Base-by-base conservation (phyloP, 2,329 filamentous ascomycete genomes). In the Plectosphaerella cucumerina region DNA sequence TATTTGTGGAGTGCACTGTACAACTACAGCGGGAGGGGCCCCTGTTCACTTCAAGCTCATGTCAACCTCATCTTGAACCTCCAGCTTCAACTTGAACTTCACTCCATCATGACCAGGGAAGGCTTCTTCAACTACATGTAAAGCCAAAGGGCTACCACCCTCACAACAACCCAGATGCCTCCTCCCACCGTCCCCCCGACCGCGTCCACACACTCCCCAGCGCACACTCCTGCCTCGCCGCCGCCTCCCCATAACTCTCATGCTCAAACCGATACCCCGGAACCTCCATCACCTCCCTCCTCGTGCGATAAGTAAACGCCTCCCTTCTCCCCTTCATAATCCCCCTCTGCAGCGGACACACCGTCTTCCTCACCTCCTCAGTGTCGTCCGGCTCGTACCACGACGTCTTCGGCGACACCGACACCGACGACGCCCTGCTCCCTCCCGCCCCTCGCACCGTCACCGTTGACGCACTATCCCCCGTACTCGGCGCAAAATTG, bases 401-500 rank as follows among this genome's bases (percentile, higher is more conserved):
- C 12, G 21, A 17, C 10, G 31, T 45, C 21, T 45, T 45, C 20
- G 43, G 31, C 15, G 39, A 42, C 23, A 26, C 9, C 23, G 23
- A 26, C 23, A 11, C 8, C 8, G 26, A 10, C 12, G 26, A 31
- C 26, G 26, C 26, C 8, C 26, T 31, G 12, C 26, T 31, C 26
- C 26, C 39, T 42, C 10, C 17, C 20, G 39, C 39, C 12, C 9
- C 12, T 26, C 43, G 15, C 21, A 26, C 9, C 17, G 15, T 26
- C 12, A 15, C 26, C 21, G 5, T 45, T 17, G 18, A 18, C 17
- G 5, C 15, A 26, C 12, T 18, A 31, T 45, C n/a, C 2, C 31
- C n/a, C 12, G 10, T 45, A 14, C 22, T n/a, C 20, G 31, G 18
- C 41, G 34, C 26, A 26, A 56, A 55, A 22, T 55, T 55, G 10